These are phyloP conservation scores for Ophiostoma populinum DNA, from an alignment of 2,329 filamentous ascomycete genomes.

Conservation along the genomic window DNA sequence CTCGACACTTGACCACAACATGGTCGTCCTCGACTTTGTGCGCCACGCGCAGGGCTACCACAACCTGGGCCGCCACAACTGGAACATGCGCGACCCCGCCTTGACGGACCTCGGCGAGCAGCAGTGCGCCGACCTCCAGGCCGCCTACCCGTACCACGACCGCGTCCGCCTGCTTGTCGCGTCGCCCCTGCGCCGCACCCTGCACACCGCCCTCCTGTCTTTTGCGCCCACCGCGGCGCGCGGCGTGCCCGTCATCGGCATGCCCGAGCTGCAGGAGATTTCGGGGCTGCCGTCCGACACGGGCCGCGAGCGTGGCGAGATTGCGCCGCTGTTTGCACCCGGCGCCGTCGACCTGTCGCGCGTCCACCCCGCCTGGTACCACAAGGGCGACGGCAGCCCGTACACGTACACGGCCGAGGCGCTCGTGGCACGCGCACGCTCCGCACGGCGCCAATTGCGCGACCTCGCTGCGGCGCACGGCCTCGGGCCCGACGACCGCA, in stretches of 20 bases:
- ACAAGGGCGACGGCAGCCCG: conserved; percentile 34
- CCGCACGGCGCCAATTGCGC: conserved; percentile 40
- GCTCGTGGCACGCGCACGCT: conserved; percentile 42
- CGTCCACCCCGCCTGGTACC: conserved; percentile 53
- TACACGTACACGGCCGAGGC: conserved; percentile 32
- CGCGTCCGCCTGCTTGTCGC: conserved; percentile 54
- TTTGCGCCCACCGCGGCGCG: conserved; percentile 40
- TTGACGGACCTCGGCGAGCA: conserved; percentile 59
- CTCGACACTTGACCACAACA: background rate
- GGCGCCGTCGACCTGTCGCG: conserved; percentile 42
- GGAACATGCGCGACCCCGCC: conserved; percentile 56
- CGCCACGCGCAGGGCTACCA: conserved; percentile 68
- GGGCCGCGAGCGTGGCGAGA: conserved; percentile 37
- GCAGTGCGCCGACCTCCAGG: conserved; percentile 51
- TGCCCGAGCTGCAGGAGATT: conserved; percentile 68
- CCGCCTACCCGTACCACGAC: conserved; percentile 46
- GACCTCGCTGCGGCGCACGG: conserved; percentile 24
- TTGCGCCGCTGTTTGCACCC: conserved; percentile 42
- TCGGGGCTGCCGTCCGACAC: conserved; percentile 59
- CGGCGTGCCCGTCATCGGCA: conserved; percentile 37
- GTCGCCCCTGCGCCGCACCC: conserved; percentile 64
- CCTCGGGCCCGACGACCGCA: conserved; percentile 33
- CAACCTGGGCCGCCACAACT: conserved; percentile 56
- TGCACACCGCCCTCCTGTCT: conserved; percentile 56
- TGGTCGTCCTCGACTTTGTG: conserved; percentile 38